Base-by-base conservation (phyloP, 2,329 filamentous ascomycete species). In the Monosporascus sp. region DNA sequence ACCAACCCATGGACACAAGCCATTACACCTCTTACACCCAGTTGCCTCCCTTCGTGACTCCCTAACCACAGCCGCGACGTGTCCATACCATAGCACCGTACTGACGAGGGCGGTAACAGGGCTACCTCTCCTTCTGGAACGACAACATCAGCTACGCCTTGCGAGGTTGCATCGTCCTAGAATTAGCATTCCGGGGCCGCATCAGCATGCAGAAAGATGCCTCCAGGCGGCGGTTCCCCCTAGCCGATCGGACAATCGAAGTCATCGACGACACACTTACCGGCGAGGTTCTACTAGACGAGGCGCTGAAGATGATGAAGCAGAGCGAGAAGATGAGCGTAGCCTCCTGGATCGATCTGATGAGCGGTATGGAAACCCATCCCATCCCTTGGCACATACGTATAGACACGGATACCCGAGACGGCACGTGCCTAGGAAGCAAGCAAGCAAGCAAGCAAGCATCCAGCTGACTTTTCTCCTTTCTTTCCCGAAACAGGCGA, bases 281-380 rank as follows among this genome's bases (percentile, higher is more conserved):
- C 6, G 94, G 94, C 63, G 94, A 99, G 77, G 94, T 97, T 60
- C 81, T 99, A 65, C 82, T 99, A 67, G 94, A 99, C 74, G 94
- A 99, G 78, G 90, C 94, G 55, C 78, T 99, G 68, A 99, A 99
- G 80, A 96, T 99, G 92, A 99, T 99, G 93, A 99, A 99, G 81
- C 87, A 89, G 64, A 97, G 91, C 74, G 94, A 99, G 79, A 97
- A 96, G 82, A 97, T 99, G 94, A 97, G 94, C 74, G 94, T 99
- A 62, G 94, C 90, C 78, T 90, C 90, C 46, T 99, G 94, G 94
- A 97, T 99, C 72, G 94, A 99, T 72, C 78, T 99, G 62, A 93
- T 99, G 91, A 97, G 92, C 72, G 94, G 93, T 97, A 83, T 64
- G 80, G 20, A 18, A 18, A 18, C 22, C 11, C 31, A 35, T 5